Conservation (phyloP, 1,284 basidiomycete genomes). For the Exobasidium rhododendri region DNA sequence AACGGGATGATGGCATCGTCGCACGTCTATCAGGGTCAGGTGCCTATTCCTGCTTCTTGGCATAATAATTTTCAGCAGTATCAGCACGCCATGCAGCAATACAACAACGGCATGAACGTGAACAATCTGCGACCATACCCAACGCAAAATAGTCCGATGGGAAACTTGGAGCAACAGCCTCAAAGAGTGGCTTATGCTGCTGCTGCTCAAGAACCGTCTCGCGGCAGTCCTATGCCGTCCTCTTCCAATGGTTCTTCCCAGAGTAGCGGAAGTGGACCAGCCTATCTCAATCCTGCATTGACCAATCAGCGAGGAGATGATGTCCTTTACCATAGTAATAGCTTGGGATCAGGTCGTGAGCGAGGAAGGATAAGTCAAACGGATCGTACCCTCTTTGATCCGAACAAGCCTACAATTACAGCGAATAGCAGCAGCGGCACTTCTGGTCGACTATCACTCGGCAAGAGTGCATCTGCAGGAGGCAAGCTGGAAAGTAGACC, state of each 20-base stretch:
- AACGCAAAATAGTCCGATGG: neutral
- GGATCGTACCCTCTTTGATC: conserved; percentile 7
- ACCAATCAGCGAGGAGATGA: conserved; percentile 4
- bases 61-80: neutral
- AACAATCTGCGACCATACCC: neutral
- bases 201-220: neutral
- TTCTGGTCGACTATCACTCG: neutral
- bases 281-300: neutral
- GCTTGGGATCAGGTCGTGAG: neutral
- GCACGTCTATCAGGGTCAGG: neutral
- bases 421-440: neutral
- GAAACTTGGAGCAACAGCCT: neutral
- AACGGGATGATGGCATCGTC: neutral
- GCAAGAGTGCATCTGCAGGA: conserved; percentile 5
- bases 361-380: conserved; percentile 1
- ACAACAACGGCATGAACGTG: neutral
- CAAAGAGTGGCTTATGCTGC: neutral
- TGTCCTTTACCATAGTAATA: neutral
- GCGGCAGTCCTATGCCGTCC: neutral
- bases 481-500: conserved; percentile 1
- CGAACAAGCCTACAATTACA: neutral
- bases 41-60: neutral
- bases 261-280: neutral
- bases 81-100: neutral
- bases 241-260: neutral